Conservation (phyloP, 495 filamentous ascomycete genomes). For the Talaromyces thailandensis region DNA sequence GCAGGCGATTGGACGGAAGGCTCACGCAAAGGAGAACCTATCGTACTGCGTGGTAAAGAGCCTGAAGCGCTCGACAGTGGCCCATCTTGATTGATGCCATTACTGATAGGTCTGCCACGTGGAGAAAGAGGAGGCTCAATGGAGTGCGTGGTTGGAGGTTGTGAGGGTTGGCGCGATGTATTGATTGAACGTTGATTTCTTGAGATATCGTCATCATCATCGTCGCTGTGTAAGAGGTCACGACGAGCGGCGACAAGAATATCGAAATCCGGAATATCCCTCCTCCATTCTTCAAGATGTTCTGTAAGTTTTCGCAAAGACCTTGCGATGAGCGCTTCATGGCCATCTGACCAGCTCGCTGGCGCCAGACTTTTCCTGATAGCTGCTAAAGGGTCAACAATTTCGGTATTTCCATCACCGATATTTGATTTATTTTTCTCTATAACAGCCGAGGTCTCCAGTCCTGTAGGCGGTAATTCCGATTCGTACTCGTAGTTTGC, state of each 20-base stretch:
- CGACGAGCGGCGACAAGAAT: conserved; percentile 65
- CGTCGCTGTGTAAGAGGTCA: conserved; percentile 29
- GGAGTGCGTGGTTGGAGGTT: conserved; percentile 9
- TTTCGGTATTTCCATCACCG: neutral
- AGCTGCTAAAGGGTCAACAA: conserved; percentile 14
- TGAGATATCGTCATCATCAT: conserved; percentile 6
- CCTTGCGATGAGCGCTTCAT: conserved; percentile 31
- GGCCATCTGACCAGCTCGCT: conserved; percentile 28
- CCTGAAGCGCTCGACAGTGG: conserved; percentile 11
- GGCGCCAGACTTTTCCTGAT: conserved; percentile 23
- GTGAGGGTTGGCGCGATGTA: conserved; percentile 15
- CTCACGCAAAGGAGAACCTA: conserved; percentile 16
- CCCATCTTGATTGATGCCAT: conserved; percentile 49
- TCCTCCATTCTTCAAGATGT: conserved; percentile 55
- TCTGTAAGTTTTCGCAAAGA: conserved; percentile 45
- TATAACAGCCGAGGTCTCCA: neutral
- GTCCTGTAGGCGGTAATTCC: neutral
- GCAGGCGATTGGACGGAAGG: conserved; percentile 14
- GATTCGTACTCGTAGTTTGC: conserved; percentile 21
- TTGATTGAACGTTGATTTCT: conserved; percentile 1
- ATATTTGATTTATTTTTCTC: neutral
- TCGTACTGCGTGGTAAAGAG: conserved; percentile 15
- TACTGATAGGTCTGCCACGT: conserved; percentile 41
- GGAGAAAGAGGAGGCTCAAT: conserved; percentile 1
- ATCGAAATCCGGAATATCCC: conserved; percentile 68